These are phyloP conservation scores for Wickerhamiella parazyma DNA, from an alignment of 805 yeast genomes.

Conservation along the genomic window DNA sequence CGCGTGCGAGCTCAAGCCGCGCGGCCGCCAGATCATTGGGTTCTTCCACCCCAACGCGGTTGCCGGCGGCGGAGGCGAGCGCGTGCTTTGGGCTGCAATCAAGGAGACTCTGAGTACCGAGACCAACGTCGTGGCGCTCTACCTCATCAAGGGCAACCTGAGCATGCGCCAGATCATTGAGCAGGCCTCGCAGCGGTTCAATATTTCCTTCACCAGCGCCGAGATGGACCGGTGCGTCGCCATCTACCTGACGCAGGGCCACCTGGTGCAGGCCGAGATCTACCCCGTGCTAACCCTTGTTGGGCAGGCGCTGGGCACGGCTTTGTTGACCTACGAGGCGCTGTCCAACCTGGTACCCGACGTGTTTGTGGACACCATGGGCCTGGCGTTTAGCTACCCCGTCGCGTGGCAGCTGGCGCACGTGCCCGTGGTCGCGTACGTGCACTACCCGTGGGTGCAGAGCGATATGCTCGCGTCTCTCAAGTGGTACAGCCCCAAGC, in stretches of 20 bases:
- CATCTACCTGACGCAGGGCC: conserved; percentile 42
- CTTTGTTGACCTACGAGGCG: conserved; percentile 57
- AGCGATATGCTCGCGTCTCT: conserved; percentile 48
- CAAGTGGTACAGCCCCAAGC: conserved; percentile 28
- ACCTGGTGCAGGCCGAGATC: conserved; percentile 50
- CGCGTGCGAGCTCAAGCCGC: conserved; percentile 12
- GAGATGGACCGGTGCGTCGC: conserved; percentile 45
- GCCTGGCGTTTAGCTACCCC: conserved; percentile 79
- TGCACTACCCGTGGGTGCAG: conserved; percentile 91
- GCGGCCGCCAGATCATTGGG: conserved; percentile 45
- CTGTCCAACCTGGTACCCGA: conserved; percentile 59
- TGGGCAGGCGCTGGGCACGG: conserved; percentile 79
- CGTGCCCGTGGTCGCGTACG: conserved; percentile 72
- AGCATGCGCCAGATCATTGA: conserved; percentile 36
- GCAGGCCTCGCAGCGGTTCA: conserved; percentile 35
- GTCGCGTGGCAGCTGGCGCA: conserved; percentile 41
- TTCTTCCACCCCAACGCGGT: conserved; percentile 92
- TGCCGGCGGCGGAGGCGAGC: conserved; percentile 98
- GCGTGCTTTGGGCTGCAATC: conserved; percentile 91
- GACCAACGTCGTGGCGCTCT: conserved; percentile 48
- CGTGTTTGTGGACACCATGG: conserved; percentile 89
- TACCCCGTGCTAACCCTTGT: conserved; percentile 74
- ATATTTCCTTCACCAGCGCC: conserved; percentile 31
- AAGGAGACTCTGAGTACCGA: conserved; percentile 43
- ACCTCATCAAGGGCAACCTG: conserved; percentile 43